Evolutionary conservation across 148 eudicot genomes (phyloP), one percentile per base, ranked within the genome.

Genomic region (Rhododendron molle): DNA sequence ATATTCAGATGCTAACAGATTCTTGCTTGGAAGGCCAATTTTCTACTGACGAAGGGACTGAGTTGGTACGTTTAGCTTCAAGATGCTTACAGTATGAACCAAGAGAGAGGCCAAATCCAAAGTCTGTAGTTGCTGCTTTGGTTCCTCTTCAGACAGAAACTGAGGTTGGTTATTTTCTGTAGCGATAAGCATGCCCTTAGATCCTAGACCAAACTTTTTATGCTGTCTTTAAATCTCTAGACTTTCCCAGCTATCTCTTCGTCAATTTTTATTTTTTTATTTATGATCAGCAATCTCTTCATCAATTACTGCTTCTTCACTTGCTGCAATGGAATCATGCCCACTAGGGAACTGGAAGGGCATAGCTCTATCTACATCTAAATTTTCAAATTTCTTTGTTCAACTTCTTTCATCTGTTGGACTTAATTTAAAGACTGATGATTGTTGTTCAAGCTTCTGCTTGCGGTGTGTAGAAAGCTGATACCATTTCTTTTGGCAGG

Each of bases 11-110:
- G 85, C 88, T 96, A 83, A 96, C 92, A 65, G 99, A 96, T 91
- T 96, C 99, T 86, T 94, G 98, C 89, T 93, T 96, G 89, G 98
- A 94, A 92, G 99, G 99, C 78, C 96, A 96, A 86, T 93, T 96
- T 87, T 90, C 93, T 80, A 92, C 83, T 87, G 95, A 95, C 83
- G 99, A 95, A 87, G 97, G 97, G 56, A 96, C 97, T 20, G 99
- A 95, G 87, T 89, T 96, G 74, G 94, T 95, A 50, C 95, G 97
- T 62, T 86, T 96, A 85, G 99, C 98, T 54, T 93, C 99, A 58
- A 90, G 98, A 80, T 96, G 99, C 86, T 89, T 96, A 87, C 98
- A 93, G 86, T 96, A 93, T 85, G 99, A 96, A 87, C 97, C 99
- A 13, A 96, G 97, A 88, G 99, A 95, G 88, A 90, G 99, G 47